Evolutionary conservation across 805 yeast genomes (phyloP).

Genomic region (Yamadazyma nakazawae): DNA sequence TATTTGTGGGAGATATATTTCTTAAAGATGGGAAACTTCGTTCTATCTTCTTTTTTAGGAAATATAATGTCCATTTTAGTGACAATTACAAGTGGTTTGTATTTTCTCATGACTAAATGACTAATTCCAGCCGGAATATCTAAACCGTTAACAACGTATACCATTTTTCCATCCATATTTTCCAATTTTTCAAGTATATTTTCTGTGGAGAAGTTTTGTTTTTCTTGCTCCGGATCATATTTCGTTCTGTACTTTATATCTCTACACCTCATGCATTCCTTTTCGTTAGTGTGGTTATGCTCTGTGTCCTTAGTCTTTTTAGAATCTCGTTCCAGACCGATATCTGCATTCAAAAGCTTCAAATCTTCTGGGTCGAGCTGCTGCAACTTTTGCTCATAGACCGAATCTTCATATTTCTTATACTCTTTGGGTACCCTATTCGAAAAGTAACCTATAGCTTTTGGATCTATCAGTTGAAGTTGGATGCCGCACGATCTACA

Average conservation of each 20-base stretch:
- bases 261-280: slow-evolving; percentile 55
- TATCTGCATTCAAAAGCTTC: slow-evolving; percentile 3
- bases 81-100: slow-evolving; percentile 31
- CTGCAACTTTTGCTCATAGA: slow-evolving; percentile 18
- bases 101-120: neutral
- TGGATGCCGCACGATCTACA: slow-evolving; percentile 60
- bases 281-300: neutral
- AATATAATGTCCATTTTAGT: slow-evolving; percentile 47
- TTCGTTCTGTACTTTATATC: slow-evolving; percentile 25
- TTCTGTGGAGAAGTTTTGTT: neutral
- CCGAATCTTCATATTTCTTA: slow-evolving; percentile 22
- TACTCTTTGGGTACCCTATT: slow-evolving; percentile 2
- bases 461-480: slow-evolving; percentile 36
- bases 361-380: slow-evolving; percentile 19
- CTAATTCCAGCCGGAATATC: slow-evolving; percentile 70
- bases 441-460: slow-evolving; percentile 10
- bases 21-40: slow-evolving; percentile 23
- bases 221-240: neutral
- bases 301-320: neutral
- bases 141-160: slow-evolving; percentile 15
- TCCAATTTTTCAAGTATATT: slow-evolving; percentile 1
- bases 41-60: slow-evolving; percentile 24
- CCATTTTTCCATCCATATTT: slow-evolving; percentile 1
- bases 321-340: neutral
- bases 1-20: slow-evolving; percentile 31